Conservation (phyloP, 2,329 filamentous ascomycete genomes). For the Cryphonectria parasitica region DNA sequence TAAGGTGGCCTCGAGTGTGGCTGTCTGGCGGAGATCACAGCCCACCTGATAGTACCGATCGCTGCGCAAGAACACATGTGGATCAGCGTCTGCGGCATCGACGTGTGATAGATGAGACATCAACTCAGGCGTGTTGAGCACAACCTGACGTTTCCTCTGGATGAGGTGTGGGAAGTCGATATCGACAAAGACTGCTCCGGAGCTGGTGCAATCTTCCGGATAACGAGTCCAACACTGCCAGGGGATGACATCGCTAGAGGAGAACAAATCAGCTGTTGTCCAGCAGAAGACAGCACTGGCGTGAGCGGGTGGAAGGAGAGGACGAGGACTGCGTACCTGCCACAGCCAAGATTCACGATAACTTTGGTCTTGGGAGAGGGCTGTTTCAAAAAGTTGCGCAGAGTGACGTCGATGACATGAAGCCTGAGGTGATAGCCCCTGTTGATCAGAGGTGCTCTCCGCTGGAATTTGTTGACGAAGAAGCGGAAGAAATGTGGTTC, state of each 20-base stretch:
- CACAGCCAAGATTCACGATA: constrained; percentile 84
- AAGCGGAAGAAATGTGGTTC: constrained; percentile 85
- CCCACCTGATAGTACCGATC: constrained; percentile 77
- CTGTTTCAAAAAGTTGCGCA: constrained; percentile 69
- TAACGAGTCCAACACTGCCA: constrained; percentile 80
- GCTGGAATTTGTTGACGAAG: constrained; percentile 83
- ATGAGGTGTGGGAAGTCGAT: constrained; percentile 86
- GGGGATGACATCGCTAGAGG: constrained; percentile 76
- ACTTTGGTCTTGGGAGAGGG: constrained; percentile 64
- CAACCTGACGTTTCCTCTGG: constrained; percentile 69
- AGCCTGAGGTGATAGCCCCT: constrained; percentile 87
- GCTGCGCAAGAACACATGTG: constrained; percentile 61
- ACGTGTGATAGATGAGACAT: constrained; percentile 53
- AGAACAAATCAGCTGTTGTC: neutral
- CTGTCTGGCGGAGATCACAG: constrained; percentile 75
- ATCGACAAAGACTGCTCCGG: constrained; percentile 72
- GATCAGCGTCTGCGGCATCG: constrained; percentile 41
- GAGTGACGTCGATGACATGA: constrained; percentile 76
- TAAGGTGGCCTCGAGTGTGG: constrained; percentile 62
- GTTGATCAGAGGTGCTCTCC: constrained; percentile 87
- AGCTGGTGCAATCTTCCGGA: constrained; percentile 52
- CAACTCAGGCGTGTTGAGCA: constrained; percentile 66
- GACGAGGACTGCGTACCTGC: constrained; percentile 68
- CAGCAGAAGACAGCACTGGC: constrained; percentile 11
- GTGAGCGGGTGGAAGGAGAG: neutral